Evolutionary conservation across 768 basidiomycete genomes (phyloP), one percentile per base, ranked within the genome.

Genomic region (Neoboletus magnificus): DNA sequence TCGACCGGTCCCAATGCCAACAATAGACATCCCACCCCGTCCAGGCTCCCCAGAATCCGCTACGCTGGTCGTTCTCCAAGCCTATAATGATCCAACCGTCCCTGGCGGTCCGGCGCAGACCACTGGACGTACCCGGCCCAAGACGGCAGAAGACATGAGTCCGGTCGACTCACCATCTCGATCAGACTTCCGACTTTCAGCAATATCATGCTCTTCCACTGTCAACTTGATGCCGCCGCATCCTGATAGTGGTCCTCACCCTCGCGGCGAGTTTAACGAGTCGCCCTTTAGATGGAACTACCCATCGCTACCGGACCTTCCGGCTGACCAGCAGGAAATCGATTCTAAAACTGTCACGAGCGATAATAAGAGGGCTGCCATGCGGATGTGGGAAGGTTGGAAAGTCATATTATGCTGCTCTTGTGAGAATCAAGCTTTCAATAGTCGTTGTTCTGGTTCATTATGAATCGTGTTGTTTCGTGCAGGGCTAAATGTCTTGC

Each of bases 401-500:
- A 78, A 67, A 57, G 58, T 76, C 27, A 75, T 85, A 39, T 54
- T 86, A 45, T 71, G 78, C 51, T 79, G 79, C 48, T 85, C 85
- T 45, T 87, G 84, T 86, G 60, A 57, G 83, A 44, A 54, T 43
- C 9, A 4, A 2, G 12, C 18, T 39, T 29, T 48, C 16, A 13
- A 22, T n/a, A 22, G 11, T 25, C 25, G 15, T 45, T 43, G n/a
- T 46, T 20, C 10, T 42, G 16, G 49, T 52, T 53, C 16, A 45
- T 48, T 22, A 43, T 47, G n/a, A 52, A 30, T 36, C 16, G 20
- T n/a, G 2, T 48, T 35, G 20, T 35, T 43, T 41, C 13, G 2
- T 48, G 10, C 51, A 91, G 88, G 87, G 87, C 66, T 91, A 37
- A 91, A 91, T 60, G 29, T 87, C 53, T 73, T 89, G 27, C 71